Percentiles rank a stretch among this genome's conserved stretches.
phyloP scores from a whole-genome alignment of 1,284 basidiomycete genomes.

The Wallemia hederae region DNA sequence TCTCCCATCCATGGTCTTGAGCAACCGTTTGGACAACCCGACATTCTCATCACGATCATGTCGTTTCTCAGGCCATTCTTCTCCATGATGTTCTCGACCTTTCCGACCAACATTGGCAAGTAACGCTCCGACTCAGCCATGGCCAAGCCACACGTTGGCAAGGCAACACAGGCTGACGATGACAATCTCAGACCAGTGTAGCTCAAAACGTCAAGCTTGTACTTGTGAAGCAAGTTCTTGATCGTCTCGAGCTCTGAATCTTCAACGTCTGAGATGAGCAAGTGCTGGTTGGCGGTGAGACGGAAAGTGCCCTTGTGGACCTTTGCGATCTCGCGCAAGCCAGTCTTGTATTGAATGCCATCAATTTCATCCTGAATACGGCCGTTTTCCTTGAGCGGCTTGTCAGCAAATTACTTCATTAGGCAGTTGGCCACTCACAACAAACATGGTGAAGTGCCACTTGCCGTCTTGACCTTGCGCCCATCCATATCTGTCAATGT shows the following conservation, averaged over 20 bases:
- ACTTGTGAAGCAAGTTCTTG: conserved; percentile 50
- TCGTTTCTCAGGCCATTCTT: conserved; percentile 74
- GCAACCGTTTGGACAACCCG: conserved; percentile 79
- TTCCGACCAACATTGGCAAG: conserved; percentile 74
- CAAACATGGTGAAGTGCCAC: conserved; percentile 77
- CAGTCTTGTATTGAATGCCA: conserved; percentile 60
- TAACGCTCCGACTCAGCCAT: conserved; percentile 93
- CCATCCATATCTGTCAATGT: conserved; percentile 90
- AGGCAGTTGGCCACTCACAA: conserved; percentile 25
- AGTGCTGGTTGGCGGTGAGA: conserved; percentile 79
- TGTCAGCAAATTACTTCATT: neutral
- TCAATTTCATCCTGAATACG: conserved; percentile 78
- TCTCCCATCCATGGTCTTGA: conserved; percentile 76
- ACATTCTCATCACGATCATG: conserved; percentile 93
- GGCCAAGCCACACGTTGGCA: conserved; percentile 84
- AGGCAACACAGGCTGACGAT: conserved; percentile 81
- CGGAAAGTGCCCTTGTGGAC: conserved; percentile 81
- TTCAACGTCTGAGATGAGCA: conserved; percentile 59
- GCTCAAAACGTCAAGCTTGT: conserved; percentile 68
- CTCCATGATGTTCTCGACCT: conserved; percentile 83
- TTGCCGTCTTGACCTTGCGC: conserved; percentile 54
- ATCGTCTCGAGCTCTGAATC: conserved; percentile 42
- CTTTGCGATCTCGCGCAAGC: conserved; percentile 69
- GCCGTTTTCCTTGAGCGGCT: conserved; percentile 29
- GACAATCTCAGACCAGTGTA: conserved; percentile 54